Evolutionary conservation across 768 basidiomycete genomes (phyloP).

Genomic region (Collybiopsis luxurians): DNA sequence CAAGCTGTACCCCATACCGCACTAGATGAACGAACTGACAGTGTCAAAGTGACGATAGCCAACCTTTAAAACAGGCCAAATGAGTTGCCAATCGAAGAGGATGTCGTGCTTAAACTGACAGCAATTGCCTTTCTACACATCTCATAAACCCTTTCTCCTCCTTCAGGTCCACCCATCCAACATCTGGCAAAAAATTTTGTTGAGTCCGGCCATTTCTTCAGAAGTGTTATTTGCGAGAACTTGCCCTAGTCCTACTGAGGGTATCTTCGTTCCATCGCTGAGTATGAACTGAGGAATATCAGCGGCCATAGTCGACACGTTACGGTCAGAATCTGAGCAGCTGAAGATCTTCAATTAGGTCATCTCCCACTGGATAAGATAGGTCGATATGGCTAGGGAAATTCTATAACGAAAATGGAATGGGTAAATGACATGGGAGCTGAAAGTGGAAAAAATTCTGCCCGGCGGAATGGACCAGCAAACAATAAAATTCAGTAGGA

Average conservation of each 20-base stretch:
- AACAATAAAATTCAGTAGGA: too few relatives aligned
- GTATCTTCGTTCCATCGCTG: constrained; percentile 28
- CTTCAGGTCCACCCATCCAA: constrained; percentile 17
- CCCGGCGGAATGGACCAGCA: too few relatives aligned
- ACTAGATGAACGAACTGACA: not conserved
- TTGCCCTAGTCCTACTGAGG: constrained; percentile 30
- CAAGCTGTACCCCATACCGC: not conserved
- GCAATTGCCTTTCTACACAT: constrained; percentile 15
- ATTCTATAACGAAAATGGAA: too few relatives aligned
- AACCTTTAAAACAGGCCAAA: not conserved
- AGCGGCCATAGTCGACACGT: too few relatives aligned
- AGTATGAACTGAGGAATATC: constrained; percentile 20
- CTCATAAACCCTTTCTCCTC: constrained; percentile 24
- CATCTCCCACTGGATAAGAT: too few relatives aligned
- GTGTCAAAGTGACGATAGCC: not conserved
- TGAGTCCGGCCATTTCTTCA: not conserved
- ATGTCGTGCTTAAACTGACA: too few relatives aligned
- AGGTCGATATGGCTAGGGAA: too few relatives aligned
- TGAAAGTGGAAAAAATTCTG: too few relatives aligned
- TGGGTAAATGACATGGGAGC: too few relatives aligned
- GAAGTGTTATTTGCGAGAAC: not conserved
- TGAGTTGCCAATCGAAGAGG: too few relatives aligned
- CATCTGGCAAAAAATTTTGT: constrained; percentile 6
- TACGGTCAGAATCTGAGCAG: too few relatives aligned
- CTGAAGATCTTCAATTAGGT: too few relatives aligned